These are phyloP conservation scores for Cladosporium sp. DNA, from an alignment of 2,329 filamentous ascomycete genomes.

Conservation along the genomic window DNA sequence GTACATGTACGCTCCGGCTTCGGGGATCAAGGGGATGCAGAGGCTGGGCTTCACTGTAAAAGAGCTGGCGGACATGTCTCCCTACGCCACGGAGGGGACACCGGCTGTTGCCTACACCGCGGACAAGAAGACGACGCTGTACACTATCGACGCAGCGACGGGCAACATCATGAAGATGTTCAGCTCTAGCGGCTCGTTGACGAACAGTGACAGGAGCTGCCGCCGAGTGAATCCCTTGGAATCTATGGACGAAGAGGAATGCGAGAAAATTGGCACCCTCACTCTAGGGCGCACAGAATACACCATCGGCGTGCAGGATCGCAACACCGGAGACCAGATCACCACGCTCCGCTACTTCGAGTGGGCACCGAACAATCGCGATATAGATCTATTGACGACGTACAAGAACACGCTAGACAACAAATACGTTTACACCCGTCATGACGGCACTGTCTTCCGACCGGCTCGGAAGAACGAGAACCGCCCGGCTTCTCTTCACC, in stretches of 20 bases:
- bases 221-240: constrained; percentile 58
- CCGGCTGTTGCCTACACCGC: constrained; percentile 82
- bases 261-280: constrained; percentile 71
- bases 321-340: constrained; percentile 65
- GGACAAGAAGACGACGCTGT: constrained; percentile 82
- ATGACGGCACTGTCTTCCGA: constrained; percentile 70
- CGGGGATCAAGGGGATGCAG: constrained; percentile 50
- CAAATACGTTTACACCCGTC: constrained; percentile 80
- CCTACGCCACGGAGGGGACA: constrained; percentile 63
- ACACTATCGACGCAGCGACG: constrained; percentile 80
- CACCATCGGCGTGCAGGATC: constrained; percentile 74
- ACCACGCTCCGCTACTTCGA: constrained; percentile 90
- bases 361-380: constrained; percentile 88
- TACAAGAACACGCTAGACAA: constrained; percentile 76
- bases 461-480: constrained; percentile 20
- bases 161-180: constrained; percentile 80
- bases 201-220: constrained; percentile 69
- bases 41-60: constrained; percentile 72
- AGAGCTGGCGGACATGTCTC: constrained; percentile 70
- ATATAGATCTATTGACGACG: constrained; percentile 78
- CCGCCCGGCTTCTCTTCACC: constrained; percentile 14
- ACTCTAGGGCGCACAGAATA: constrained; percentile 86
- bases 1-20: constrained; percentile 75
- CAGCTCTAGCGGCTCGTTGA: constrained; percentile 60
- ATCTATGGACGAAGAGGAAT: constrained; percentile 57